Evolutionary conservation across 1,139 yeast species (phyloP).

Genomic region (Magnusiomyces ingens): DNA sequence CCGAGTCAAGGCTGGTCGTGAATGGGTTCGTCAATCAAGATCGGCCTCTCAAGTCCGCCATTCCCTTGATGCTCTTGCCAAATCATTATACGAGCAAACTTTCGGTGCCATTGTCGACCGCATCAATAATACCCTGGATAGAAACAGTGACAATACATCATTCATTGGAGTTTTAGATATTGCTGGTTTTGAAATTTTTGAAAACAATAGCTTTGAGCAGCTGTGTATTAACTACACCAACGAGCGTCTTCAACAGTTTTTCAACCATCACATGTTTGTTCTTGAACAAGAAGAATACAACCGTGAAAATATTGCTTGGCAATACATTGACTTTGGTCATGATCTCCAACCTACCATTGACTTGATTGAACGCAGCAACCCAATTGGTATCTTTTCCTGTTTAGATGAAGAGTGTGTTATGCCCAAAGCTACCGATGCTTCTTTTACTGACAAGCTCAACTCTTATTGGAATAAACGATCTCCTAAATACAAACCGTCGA

Average conservation of each 20-base stretch:
- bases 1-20: slow-evolving; percentile 86
- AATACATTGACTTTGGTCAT: slow-evolving; percentile 92
- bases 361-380: slow-evolving; percentile 66
- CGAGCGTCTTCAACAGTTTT: slow-evolving; percentile 92
- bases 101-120: slow-evolving; percentile 72
- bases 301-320: slow-evolving; percentile 93
- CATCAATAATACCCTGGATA: slow-evolving; percentile 64
- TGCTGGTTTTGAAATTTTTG: slow-evolving; percentile 96
- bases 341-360: slow-evolving; percentile 94
- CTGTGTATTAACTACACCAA: slow-evolving; percentile 94
- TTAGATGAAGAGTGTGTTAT: slow-evolving; percentile 94
- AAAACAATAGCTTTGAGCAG: slow-evolving; percentile 89
- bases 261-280: slow-evolving; percentile 96
- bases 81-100: slow-evolving; percentile 75
- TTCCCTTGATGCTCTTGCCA: slow-evolving; percentile 81
- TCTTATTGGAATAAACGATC: slow-evolving; percentile 53
- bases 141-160: slow-evolving; percentile 37
- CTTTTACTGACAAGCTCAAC: slow-evolving; percentile 76
- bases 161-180: slow-evolving; percentile 93
- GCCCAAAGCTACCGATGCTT: slow-evolving; percentile 79
- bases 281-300: slow-evolving; percentile 94
- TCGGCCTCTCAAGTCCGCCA: slow-evolving; percentile 75
- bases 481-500: slow-evolving; percentile 63
- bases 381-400: slow-evolving; percentile 82
- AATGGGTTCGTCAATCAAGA: slow-evolving; percentile 72